Evolutionary conservation across 169 alveolate genomes (phyloP).

Genomic region (Cryptosporidium baileyi): DNA sequence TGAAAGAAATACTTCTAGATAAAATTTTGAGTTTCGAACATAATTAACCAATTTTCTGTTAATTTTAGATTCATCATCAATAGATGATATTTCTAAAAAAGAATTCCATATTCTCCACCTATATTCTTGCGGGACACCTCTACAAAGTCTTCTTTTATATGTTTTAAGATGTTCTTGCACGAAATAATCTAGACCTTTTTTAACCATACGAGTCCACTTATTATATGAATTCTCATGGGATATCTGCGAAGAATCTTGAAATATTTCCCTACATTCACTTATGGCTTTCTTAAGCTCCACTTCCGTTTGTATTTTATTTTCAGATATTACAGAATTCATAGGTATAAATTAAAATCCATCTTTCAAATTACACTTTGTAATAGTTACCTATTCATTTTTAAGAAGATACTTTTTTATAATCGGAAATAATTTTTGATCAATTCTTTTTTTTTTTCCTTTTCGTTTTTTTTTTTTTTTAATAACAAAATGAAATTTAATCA

Average conservation of each 20-base stretch:
- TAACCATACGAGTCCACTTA: conserved; percentile 75
- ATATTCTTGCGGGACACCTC: conserved; percentile 78
- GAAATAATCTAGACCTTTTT: conserved; percentile 73
- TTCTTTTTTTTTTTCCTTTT: too few relatives aligned
- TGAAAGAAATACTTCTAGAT: not conserved
- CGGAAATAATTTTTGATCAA: too few relatives aligned
- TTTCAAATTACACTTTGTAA: too few relatives aligned
- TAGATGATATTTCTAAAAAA: not conserved
- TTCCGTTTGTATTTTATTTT: not conserved
- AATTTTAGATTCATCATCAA: not conserved
- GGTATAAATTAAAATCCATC: not conserved
- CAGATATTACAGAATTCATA: conserved; percentile 28
- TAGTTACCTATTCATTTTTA: too few relatives aligned
- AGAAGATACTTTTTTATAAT: too few relatives aligned
- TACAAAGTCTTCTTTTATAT: conserved; percentile 73
- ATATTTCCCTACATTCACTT: conserved; percentile 53
- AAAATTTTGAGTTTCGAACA: not conserved
- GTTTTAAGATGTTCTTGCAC: conserved; percentile 73
- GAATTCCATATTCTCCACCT: conserved; percentile 76
- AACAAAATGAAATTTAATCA: too few relatives aligned
- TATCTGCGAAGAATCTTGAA: conserved; percentile 38
- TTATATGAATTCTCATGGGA: conserved; percentile 8
- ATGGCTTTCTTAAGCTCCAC: conserved; percentile 28
- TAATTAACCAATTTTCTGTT: not conserved
- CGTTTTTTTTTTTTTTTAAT: too few relatives aligned